These are phyloP conservation scores for Biancaea sappan DNA, from an alignment of 306 rosid genomes.

Conservation along the genomic window DNA sequence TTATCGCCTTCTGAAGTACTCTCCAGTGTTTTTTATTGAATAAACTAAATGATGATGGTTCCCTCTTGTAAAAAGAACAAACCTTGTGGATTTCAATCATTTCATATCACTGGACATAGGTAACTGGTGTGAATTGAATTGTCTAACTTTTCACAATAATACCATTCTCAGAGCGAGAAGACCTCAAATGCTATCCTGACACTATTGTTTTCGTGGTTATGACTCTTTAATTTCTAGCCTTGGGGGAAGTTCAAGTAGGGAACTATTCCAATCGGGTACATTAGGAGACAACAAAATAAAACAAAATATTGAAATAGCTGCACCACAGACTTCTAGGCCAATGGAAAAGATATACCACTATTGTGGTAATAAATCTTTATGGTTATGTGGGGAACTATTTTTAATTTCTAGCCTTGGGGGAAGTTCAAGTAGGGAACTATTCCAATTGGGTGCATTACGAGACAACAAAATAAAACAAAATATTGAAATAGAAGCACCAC, in stretches of 20 bases:
- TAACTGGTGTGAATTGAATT: not conserved
- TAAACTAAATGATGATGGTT: not conserved
- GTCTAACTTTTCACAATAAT: not conserved
- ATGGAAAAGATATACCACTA: too few species aligned
- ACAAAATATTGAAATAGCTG: too few species aligned
- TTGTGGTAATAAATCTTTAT: too few species aligned
- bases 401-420: too few species aligned
- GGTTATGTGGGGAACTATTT: too few species aligned
- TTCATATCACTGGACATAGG: not conserved
- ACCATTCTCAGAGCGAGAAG: not conserved
- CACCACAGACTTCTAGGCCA: too few species aligned
- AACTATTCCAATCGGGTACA: not conserved
- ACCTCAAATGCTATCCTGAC: not conserved
- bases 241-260: not conserved
- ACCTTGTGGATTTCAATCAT: constrained; percentile 7
- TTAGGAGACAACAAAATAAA: not conserved
- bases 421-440: constrained; percentile 22
- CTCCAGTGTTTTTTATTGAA: not conserved
- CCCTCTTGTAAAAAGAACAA: not conserved
- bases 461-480: not conserved
- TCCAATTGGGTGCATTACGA: constrained; percentile 3
- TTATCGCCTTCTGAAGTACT: not conserved
- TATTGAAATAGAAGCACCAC: not conserved
- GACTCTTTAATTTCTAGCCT: not conserved
- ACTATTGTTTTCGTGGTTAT: constrained; percentile 1